These are phyloP conservation scores for Lactarius pseudohatsudake DNA, from an alignment of 768 basidiomycete genomes.

Conservation along the genomic window DNA sequence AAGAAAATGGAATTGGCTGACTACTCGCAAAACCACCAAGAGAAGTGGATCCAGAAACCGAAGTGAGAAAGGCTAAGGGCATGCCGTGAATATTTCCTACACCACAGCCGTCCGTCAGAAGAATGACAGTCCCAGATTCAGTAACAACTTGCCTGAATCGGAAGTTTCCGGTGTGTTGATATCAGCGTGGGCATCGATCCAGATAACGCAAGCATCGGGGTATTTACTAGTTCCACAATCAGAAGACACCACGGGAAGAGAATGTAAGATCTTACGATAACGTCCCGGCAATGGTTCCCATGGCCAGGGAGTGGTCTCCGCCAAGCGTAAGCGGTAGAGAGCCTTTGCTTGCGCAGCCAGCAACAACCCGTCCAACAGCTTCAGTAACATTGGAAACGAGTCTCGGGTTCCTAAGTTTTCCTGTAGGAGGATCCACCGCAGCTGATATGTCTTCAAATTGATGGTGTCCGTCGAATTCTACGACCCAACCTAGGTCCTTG, in stretches of 20 bases:
- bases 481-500: conserved; percentile 79
- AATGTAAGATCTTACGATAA: conserved; percentile 51
- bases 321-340: conserved; percentile 88
- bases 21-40: neutral
- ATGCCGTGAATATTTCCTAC: conserved; percentile 96
- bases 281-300: conserved; percentile 94
- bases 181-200: conserved; percentile 97
- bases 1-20: conserved; percentile 40
- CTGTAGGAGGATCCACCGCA: conserved; percentile 74
- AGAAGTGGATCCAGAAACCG: conserved; percentile 21
- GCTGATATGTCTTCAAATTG: conserved; percentile 76
- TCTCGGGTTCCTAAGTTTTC: conserved; percentile 86
- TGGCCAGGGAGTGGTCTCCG: conserved; percentile 93
- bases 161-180: conserved; percentile 90
- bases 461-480: conserved; percentile 87
- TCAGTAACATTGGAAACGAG: conserved; percentile 81
- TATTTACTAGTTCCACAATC: conserved; percentile 47
- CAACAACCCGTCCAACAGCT: conserved; percentile 76
- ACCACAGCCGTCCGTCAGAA: neutral
- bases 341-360: conserved; percentile 71
- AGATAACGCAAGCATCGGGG: conserved; percentile 84
- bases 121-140: neutral
- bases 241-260: conserved; percentile 18
- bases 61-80: conserved; percentile 92
- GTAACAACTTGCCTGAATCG: conserved; percentile 52